Evolutionary conservation across 73 alveolate species (phyloP), one percentile per base, ranked within the genome.

Genomic region (Breviolum minutum): DNA sequence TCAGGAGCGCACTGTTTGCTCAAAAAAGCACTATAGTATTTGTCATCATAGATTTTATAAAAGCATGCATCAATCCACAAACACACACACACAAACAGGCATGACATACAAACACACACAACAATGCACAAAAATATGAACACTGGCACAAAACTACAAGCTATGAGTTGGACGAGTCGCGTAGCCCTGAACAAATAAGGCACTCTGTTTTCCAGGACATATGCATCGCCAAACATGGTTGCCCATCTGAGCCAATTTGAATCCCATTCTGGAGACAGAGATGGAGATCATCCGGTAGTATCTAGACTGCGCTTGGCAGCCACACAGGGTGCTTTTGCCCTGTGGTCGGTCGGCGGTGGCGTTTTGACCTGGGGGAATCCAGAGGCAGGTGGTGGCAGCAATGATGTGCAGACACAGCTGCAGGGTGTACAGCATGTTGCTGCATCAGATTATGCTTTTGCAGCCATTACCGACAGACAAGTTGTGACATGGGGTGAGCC

Each of bases 401-500:
- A 20, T 10, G 82, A 73, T 73, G 82, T 73, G 48, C 62, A n/a
- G 86, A n/a, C 12, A 26, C 86, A 77, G 63, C 86, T 77, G 19
- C 26, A 29, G 26, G 19, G 62, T 12, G 90, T 81, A 2, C 30
- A 60, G 90, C 90, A 81, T 17, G 48, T 81, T 14, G 71, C 30
- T 40, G 90, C 71, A 11, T 81, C 90, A 17, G 90, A 81, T 32
- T 81, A 14, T 54, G 69, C 90, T 24, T 81, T 81, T 32, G 90
- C 90, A 7, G 90, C 90, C 32, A 81, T 81, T 17, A 13, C 19
- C 16, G 90, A 19, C 5, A 24, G 69, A 40, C 48, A 40, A 19
- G 90, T 81, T 17, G 70, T 81, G 22, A 81, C 71, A 66, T 81
- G 90, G 90, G 90, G 90, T 9, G 90, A 81, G 90, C 71, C 90